phyloP scores from a whole-genome alignment of 495 filamentous ascomycete species.

The Chaetomium cochliodes region DNA sequence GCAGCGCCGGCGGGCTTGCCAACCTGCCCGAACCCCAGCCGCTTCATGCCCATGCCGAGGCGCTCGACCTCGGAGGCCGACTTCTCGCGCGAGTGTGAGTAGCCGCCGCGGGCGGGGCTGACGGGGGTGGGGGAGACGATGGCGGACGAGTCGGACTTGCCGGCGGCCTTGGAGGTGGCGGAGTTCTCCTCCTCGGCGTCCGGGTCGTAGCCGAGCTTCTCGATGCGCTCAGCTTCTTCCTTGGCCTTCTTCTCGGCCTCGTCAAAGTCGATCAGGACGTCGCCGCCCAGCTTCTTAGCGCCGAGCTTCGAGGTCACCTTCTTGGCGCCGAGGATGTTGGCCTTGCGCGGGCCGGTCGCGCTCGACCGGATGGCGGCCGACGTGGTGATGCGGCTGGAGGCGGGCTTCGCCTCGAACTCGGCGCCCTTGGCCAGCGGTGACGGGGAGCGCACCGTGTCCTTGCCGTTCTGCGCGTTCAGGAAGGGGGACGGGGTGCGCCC shows the following conservation, averaged over 20 bases:
- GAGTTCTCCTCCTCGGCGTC: constrained; percentile 71
- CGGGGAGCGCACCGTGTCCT: constrained; percentile 67
- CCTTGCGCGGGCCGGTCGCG: constrained; percentile 64
- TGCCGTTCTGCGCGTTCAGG: constrained; percentile 70
- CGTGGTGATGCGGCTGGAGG: constrained; percentile 67
- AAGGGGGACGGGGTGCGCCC: constrained; percentile 86
- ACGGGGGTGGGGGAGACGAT: constrained; percentile 74
- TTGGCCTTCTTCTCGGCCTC: constrained; percentile 95
- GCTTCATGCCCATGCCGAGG: constrained; percentile 83
- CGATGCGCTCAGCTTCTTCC: constrained; percentile 94
- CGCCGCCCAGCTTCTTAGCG: constrained; percentile 80
- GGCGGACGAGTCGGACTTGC: constrained; percentile 40
- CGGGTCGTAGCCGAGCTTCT: constrained; percentile 96
- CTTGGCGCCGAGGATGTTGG: constrained; percentile 85
- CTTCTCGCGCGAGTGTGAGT: constrained; percentile 59
- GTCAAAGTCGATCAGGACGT: constrained; percentile 82
- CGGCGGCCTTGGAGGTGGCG: constrained; percentile 48
- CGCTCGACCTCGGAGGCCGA: constrained; percentile 74
- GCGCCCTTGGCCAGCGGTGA: constrained; percentile 69
- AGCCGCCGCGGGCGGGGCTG: constrained; percentile 59
- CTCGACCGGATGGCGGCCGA: constrained; percentile 72
- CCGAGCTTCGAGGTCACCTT: constrained; percentile 86
- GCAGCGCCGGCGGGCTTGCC: constrained; percentile 56
- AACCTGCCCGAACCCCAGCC: constrained; percentile 89
- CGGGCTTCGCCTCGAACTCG: constrained; percentile 47